phyloP scores from a whole-genome alignment of 2,329 filamentous ascomycete species.

The Aspergillus fijiensis region DNA sequence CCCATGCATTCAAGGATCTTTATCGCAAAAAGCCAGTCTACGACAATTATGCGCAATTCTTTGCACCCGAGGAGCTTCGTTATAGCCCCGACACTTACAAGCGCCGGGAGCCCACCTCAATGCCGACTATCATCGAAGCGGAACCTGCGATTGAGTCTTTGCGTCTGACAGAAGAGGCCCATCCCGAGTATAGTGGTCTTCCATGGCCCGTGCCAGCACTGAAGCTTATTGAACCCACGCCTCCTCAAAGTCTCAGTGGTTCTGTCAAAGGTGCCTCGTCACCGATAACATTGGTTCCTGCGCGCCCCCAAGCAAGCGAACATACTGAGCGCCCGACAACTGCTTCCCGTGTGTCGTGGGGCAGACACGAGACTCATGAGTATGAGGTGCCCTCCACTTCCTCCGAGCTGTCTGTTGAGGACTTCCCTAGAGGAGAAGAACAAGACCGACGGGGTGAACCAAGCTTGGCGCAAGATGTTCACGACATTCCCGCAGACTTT shows the following conservation, averaged over 20 bases:
- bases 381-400: slow-evolving; percentile 62
- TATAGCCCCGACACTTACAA: slow-evolving; percentile 40
- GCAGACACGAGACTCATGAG: slow-evolving; percentile 63
- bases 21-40: slow-evolving; percentile 37
- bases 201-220: slow-evolving; percentile 54
- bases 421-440: slow-evolving; percentile 14
- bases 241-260: slow-evolving; percentile 50
- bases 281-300: slow-evolving; percentile 33
- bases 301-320: slow-evolving; percentile 46
- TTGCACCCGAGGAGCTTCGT: slow-evolving; percentile 41
- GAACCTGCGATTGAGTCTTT: slow-evolving; percentile 30
- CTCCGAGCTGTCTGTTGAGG: slow-evolving; percentile 33
- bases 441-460: neutral
- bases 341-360: slow-evolving; percentile 63
- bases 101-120: slow-evolving; percentile 19
- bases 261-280: slow-evolving; percentile 35
- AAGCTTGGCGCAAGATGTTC: neutral
- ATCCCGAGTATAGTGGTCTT: slow-evolving; percentile 22
- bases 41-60: slow-evolving; percentile 46
- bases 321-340: slow-evolving; percentile 46
- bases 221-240: slow-evolving; percentile 59
- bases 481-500: slow-evolving; percentile 11
- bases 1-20: slow-evolving; percentile 30
- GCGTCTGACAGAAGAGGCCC: slow-evolving; percentile 21
- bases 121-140: slow-evolving; percentile 33